phyloP scores from a whole-genome alignment of 192 early-diverging fungal species.

The Backusella australiensis region DNA sequence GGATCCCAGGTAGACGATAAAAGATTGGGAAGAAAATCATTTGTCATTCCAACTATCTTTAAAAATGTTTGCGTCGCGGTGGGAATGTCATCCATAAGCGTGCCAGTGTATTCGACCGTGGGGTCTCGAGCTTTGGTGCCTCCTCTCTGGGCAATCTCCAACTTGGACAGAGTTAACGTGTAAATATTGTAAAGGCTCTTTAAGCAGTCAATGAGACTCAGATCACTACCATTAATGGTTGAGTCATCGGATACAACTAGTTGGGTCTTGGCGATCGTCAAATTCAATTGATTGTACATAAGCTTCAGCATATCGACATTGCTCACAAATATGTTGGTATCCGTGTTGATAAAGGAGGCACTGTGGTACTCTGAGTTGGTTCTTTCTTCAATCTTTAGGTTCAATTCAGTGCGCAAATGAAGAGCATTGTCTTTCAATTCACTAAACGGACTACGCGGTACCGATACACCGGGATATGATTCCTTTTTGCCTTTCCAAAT shows the following conservation, averaged over 20 bases:
- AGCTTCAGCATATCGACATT: background rate
- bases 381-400: background rate
- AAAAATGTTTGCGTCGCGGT: conserved; percentile 64
- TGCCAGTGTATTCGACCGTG: conserved; percentile 33
- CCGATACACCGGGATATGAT: conserved; percentile 48
- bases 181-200: conserved; percentile 58
- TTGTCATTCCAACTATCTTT: conserved; percentile 62
- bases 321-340: background rate
- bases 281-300: conserved; percentile 14
- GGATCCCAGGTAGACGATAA: background rate
- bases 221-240: background rate
- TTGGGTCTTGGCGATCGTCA: background rate
- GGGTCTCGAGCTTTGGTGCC: conserved; percentile 23
- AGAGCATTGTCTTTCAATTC: background rate
- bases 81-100: conserved; percentile 65
- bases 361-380: background rate
- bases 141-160: conserved; percentile 75
- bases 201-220: conserved; percentile 13
- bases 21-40: conserved; percentile 8
- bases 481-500: conserved; percentile 64
- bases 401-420: background rate
- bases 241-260: background rate
- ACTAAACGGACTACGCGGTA: background rate
- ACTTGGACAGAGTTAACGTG: conserved; percentile 62
- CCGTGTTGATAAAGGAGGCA: background rate